phyloP scores from a whole-genome alignment of 768 basidiomycete genomes.

The Kwoniella shandongensis region DNA sequence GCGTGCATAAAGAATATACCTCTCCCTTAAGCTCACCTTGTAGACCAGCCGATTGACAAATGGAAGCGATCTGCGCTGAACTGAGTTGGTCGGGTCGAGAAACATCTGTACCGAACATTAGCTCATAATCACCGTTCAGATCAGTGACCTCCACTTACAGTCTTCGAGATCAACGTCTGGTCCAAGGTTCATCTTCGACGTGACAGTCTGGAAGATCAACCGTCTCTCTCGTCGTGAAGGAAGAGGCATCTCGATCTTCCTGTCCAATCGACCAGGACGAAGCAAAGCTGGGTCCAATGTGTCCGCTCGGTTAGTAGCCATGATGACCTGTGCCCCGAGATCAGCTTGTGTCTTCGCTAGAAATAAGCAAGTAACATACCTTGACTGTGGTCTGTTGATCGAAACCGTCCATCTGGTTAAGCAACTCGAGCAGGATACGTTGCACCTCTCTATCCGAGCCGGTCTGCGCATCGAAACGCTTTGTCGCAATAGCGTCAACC shows the following conservation, averaged over 20 bases:
- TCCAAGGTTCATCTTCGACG: constrained; percentile 94
- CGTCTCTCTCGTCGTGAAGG: constrained; percentile 93
- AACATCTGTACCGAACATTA: constrained; percentile 64
- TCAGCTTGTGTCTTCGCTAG: constrained; percentile 4
- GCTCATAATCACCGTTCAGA: not conserved
- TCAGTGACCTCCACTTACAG: constrained; percentile 62
- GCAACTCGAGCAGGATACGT: constrained; percentile 90
- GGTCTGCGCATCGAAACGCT: constrained; percentile 98
- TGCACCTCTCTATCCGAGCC: constrained; percentile 99
- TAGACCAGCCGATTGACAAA: constrained; percentile 94
- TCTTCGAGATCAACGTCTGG: constrained; percentile 98
- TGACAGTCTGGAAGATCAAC: constrained; percentile 96
- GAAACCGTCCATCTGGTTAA: constrained; percentile 99
- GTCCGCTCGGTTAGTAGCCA: constrained; percentile 99
- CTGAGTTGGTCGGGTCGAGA: constrained; percentile 94
- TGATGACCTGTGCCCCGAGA: constrained; percentile 74
- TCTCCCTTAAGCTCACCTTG: constrained; percentile 64
- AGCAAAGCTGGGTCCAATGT: constrained; percentile 96
- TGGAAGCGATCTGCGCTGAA: constrained; percentile 90
- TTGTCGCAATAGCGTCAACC: constrained; percentile 93
- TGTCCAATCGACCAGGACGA: constrained; percentile 93
- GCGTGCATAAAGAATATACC: not conserved
- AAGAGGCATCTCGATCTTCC: constrained; percentile 97
- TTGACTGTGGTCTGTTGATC: constrained; percentile 99
- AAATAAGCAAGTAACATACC: constrained; percentile 57